Evolutionary conservation across 2,329 filamentous ascomycete species (phyloP).

Genomic region (Alternaria triticina): DNA sequence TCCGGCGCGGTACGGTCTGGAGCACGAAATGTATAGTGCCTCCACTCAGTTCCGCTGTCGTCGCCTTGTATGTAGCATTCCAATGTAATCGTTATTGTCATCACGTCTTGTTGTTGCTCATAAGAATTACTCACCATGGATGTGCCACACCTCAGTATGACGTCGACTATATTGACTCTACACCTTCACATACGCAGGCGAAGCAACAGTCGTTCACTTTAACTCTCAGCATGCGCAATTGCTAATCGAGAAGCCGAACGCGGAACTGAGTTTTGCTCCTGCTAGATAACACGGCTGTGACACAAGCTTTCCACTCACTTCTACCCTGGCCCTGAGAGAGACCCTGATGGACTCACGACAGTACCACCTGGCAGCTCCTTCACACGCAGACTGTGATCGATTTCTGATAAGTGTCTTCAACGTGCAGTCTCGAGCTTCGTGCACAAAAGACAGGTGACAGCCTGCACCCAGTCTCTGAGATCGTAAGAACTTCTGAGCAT

Average conservation of each 20-base stretch:
- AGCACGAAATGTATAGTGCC: not conserved
- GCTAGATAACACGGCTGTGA: not conserved
- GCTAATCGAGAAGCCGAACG: not conserved
- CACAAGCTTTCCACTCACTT: not conserved
- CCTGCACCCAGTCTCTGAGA: not conserved
- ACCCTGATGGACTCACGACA: not conserved
- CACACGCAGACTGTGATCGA: not conserved
- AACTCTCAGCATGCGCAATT: not conserved
- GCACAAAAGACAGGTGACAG: not conserved
- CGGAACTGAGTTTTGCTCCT: not conserved
- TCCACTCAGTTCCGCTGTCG: not conserved
- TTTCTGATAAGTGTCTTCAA: not conserved
- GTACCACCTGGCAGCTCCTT: not conserved
- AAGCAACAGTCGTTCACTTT: not conserved
- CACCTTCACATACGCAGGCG: not conserved
- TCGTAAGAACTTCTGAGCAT: not conserved
- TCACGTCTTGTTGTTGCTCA: not conserved
- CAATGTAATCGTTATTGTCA: constrained; percentile 2
- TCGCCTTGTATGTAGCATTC: constrained; percentile 18
- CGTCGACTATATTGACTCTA: not conserved
- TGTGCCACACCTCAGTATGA: not conserved
- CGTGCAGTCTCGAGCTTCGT: not conserved
- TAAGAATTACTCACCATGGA: not conserved
- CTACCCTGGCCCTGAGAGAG: not conserved
- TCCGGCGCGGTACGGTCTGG: not conserved